Conservation (phyloP, 1,284 basidiomycete species). For the Ganoderma lucidum region DNA sequence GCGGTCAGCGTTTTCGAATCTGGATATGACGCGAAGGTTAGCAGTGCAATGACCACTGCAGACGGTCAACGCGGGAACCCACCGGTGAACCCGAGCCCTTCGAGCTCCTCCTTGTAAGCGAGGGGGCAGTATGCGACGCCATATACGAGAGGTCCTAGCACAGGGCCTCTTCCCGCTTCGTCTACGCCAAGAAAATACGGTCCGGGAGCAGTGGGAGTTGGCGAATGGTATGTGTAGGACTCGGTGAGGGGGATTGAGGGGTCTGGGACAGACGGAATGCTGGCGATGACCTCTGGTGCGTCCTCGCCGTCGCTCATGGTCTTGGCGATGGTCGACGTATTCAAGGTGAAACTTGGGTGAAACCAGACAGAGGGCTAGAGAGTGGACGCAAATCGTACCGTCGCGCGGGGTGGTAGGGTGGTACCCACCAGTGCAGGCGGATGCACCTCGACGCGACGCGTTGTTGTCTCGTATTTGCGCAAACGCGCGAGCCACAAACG, state of each 20-base stretch:
- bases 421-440: too few relatives aligned
- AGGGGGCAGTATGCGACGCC: slow-evolving; percentile 93
- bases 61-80: slow-evolving; percentile 13
- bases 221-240: slow-evolving; percentile 88
- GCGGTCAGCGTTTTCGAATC: slow-evolving; percentile 93
- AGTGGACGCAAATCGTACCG: background rate
- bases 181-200: slow-evolving; percentile 95
- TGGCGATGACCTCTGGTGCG: background rate
- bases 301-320: slow-evolving; percentile 11
- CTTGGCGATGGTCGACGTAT: too few relatives aligned
- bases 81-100: slow-evolving; percentile 92
- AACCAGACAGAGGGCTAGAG: too few relatives aligned
- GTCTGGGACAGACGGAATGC: slow-evolving; percentile 43
- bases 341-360: too few relatives aligned
- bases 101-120: slow-evolving; percentile 78
- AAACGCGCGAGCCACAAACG: background rate
- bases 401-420: too few relatives aligned
- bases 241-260: slow-evolving; percentile 54
- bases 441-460: slow-evolving; percentile 14
- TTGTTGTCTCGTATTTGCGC: slow-evolving; percentile 19
- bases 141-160: slow-evolving; percentile 94
- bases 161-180: slow-evolving; percentile 96
- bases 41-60: background rate
- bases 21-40: slow-evolving; percentile 36
- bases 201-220: slow-evolving; percentile 66